phyloP scores from a whole-genome alignment of 1,284 basidiomycete genomes.

The Microbotryomycetes sp. region DNA sequence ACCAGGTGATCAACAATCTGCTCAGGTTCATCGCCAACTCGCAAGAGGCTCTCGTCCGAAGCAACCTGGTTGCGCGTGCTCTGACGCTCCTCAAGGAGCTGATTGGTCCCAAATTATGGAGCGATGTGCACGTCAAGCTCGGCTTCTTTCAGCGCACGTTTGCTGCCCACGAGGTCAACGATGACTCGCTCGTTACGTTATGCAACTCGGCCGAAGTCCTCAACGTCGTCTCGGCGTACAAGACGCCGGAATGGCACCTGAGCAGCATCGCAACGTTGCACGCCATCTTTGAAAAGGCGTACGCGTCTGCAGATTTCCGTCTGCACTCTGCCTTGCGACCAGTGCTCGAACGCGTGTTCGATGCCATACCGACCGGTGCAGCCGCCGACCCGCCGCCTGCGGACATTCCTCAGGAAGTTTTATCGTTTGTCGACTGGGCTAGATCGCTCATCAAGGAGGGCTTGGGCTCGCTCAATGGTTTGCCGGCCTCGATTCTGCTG shows the following conservation, averaged over 20 bases:
- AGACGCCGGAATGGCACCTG: conserved; percentile 75
- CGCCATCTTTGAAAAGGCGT: conserved; percentile 69
- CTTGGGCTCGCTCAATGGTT: conserved; percentile 60
- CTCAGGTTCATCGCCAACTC: conserved; percentile 74
- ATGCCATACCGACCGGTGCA: conserved; percentile 56
- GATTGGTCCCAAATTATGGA: conserved; percentile 75
- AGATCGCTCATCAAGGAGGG: conserved; percentile 71
- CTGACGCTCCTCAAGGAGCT: conserved; percentile 73
- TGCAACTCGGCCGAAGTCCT: conserved; percentile 83
- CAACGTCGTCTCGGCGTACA: conserved; percentile 74
- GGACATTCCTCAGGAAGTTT: conserved; percentile 61
- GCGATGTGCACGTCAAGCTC: conserved; percentile 87
- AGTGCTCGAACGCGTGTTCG: conserved; percentile 77
- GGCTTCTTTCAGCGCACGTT: conserved; percentile 78
- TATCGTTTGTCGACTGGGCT: conserved; percentile 73
- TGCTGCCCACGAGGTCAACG: conserved; percentile 58
- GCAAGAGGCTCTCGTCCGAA: conserved; percentile 59
- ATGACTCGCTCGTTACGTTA: conserved; percentile 60
- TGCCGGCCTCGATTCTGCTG: conserved; percentile 77
- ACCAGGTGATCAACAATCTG: conserved; percentile 83
- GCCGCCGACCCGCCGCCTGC: conserved; percentile 50
- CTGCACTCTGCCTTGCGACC: conserved; percentile 74
- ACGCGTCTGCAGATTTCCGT: conserved; percentile 47
- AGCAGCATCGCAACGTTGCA: conserved; percentile 72
- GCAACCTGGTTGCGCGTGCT: conserved; percentile 64